These are phyloP conservation scores for Leccinum disarticulatum DNA, from an alignment of 768 basidiomycete genomes.

Conservation along the genomic window DNA sequence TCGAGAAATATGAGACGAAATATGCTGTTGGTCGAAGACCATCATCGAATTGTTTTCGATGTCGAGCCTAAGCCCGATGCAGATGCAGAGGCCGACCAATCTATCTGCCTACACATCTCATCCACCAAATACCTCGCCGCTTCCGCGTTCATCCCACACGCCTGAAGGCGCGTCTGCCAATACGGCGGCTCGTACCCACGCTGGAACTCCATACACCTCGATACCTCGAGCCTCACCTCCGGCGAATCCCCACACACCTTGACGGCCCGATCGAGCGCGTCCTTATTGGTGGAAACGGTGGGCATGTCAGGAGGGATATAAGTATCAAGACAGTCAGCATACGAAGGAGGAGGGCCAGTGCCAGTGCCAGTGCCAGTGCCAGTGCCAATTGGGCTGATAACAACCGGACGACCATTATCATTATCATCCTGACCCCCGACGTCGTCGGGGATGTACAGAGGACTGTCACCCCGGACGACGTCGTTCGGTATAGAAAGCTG, in stretches of 20 bases:
- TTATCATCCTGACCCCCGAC: neutral
- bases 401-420: neutral
- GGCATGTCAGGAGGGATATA: conserved; percentile 9
- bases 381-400: conserved; percentile 3
- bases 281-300: conserved; percentile 11
- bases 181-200: conserved; percentile 29
- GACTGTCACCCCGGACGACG: conserved; percentile 24
- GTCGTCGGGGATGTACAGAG: conserved; percentile 10
- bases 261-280: conserved; percentile 24
- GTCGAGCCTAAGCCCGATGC: neutral
- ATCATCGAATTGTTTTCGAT: conserved; percentile 4
- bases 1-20: neutral
- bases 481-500: conserved; percentile 2
- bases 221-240: conserved; percentile 21
- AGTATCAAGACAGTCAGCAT: conserved; percentile 9
- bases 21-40: neutral
- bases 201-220: conserved; percentile 23
- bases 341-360: conserved; percentile 20
- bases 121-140: conserved; percentile 20
- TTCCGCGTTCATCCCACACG: conserved; percentile 19
- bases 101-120: conserved; percentile 28
- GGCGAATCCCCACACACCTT: conserved; percentile 15
- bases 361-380: conserved; percentile 16
- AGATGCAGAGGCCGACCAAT: conserved; percentile 13
- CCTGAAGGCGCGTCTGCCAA: conserved; percentile 27